These are phyloP conservation scores for Fusarium sp. DNA, from an alignment of 2,329 filamentous ascomycete species.

Conservation along the genomic window DNA sequence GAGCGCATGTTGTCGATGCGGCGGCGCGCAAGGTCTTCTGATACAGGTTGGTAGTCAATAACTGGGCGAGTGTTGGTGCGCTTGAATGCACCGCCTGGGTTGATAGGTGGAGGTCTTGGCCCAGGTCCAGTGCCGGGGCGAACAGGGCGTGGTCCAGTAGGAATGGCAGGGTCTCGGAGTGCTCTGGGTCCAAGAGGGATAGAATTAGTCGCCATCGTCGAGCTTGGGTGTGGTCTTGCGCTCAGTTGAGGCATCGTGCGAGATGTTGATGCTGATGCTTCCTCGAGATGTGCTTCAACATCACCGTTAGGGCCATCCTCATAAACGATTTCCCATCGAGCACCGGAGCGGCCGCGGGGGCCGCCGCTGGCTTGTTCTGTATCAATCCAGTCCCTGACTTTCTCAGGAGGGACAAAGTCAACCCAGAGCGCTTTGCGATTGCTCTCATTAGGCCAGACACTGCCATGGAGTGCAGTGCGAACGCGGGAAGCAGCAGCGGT, in stretches of 20 bases:
- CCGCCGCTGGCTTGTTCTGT: constrained; percentile 65
- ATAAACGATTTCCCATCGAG: constrained; percentile 80
- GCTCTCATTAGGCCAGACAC: constrained; percentile 87
- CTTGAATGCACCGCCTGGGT: constrained; percentile 38
- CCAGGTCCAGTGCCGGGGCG: constrained; percentile 48
- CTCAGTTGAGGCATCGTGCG: constrained; percentile 28
- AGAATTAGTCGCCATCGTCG: constrained; percentile 45
- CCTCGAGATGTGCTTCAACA: constrained; percentile 64
- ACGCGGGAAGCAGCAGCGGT: constrained; percentile 79
- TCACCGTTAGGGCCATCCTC: constrained; percentile 64
- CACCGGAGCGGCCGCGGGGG: constrained; percentile 52
- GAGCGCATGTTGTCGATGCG: constrained; percentile 69
- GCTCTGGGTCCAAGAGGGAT: constrained; percentile 52
- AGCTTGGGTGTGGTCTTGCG: constrained; percentile 26
- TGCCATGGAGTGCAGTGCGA: constrained; percentile 78
- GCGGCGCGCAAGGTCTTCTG: constrained; percentile 69
- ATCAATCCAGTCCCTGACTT: constrained; percentile 78
- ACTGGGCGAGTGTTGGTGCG: constrained; percentile 56
- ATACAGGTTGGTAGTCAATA: constrained; percentile 66
- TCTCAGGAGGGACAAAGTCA: constrained; percentile 86
- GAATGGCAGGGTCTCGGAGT: constrained; percentile 37
- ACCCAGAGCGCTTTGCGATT: constrained; percentile 86
- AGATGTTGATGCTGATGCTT: constrained; percentile 34
- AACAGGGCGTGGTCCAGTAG: constrained; percentile 53
- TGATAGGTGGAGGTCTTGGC: constrained; percentile 35